Base-by-base conservation (phyloP, 2,329 filamentous ascomycete species). In the Pseudogymnoascus sp. region DNA sequence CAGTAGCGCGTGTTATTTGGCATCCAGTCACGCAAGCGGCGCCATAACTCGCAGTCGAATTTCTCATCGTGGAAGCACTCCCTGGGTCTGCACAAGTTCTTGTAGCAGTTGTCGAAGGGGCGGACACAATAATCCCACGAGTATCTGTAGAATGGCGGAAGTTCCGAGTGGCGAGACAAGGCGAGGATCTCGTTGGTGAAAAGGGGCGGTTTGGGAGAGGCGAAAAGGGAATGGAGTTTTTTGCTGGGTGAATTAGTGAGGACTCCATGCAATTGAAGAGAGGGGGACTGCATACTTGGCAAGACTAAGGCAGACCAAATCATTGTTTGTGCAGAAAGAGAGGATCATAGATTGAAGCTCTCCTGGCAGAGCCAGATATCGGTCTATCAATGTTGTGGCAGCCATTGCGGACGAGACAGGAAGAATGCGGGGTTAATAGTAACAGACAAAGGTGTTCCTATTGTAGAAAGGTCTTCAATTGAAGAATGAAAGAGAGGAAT, bases 361-460 rank as follows among this genome's bases (percentile, higher is more conserved):
- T 11, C 50, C 50, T 25, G 50, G 50, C 50, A 56, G 28, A 56
- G 50, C 50, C n/a, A 56, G n/a, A 33, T 56, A 56, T 33, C 50
- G n/a, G 50, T 56, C 50, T 7, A 56, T 56, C 16, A 56, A 18
- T 10, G n/a, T 14, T 56, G 50, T 12, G 8, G 10, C 1, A 56
- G 50, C 50, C 50, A 33, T 56, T 33, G 16, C 28, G 28, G 8
- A 14, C 3, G 25, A 33, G 50, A 33, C 33, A 56, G 18, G n/a
- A 56, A 18, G 28, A 18, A 21, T 16, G 28, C 0, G 50, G 11
- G 28, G 25, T 33, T 56, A 35, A 56, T 56, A 56, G 28, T 56
- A 53, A 33, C 50, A 14, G 28, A 21, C n/a, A 31, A 7, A 53
- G 47, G 10, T 21, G n/a, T 21, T 56, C n/a, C 50, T 56, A 33